A percentile compares a stretch with the other conserved stretches of the same genome.
phyloP scores from a whole-genome alignment of 306 rosid species.

The Gillenia trifoliata region DNA sequence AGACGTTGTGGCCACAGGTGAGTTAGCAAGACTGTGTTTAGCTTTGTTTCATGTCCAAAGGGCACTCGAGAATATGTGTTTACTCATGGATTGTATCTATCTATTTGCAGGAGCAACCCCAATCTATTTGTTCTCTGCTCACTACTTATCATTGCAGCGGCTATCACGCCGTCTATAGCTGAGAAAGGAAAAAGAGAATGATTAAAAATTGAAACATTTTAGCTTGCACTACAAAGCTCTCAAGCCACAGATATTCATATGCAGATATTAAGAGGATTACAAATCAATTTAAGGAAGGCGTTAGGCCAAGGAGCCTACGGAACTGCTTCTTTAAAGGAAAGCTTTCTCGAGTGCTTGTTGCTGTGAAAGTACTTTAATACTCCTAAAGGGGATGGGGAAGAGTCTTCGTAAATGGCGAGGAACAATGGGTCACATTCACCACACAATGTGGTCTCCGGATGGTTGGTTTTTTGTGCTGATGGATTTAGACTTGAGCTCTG shows the following conservation, averaged over 20 bases:
- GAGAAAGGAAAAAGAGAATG: conserved; percentile 6
- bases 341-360: conserved; percentile 12
- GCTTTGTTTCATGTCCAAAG: not conserved
- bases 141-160: not conserved
- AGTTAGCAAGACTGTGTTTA: not conserved
- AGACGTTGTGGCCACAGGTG: conserved; percentile 20
- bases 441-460: conserved; percentile 25
- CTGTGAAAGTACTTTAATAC: not conserved
- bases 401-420: conserved; percentile 15
- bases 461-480: conserved; percentile 40
- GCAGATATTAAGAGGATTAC: conserved; percentile 30
- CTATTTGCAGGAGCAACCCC: conserved; percentile 12
- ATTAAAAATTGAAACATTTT: conserved; percentile 25
- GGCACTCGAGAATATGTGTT: not conserved
- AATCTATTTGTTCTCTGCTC: conserved; percentile 5
- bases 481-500: conserved; percentile 9
- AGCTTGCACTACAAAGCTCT: conserved; percentile 31
- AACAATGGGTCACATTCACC: conserved; percentile 24
- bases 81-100: not conserved
- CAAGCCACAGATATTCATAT: conserved; percentile 36
- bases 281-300: conserved; percentile 17
- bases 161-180: conserved; percentile 3
- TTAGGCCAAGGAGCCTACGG: conserved; percentile 36
- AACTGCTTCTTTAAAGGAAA: conserved; percentile 24
- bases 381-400: not conserved